Percentiles rank a stretch among this genome's conserved stretches.
Evolutionary conservation across 1,139 yeast genomes (phyloP).

Genomic region (Citeromyces hawaiiensis): DNA sequence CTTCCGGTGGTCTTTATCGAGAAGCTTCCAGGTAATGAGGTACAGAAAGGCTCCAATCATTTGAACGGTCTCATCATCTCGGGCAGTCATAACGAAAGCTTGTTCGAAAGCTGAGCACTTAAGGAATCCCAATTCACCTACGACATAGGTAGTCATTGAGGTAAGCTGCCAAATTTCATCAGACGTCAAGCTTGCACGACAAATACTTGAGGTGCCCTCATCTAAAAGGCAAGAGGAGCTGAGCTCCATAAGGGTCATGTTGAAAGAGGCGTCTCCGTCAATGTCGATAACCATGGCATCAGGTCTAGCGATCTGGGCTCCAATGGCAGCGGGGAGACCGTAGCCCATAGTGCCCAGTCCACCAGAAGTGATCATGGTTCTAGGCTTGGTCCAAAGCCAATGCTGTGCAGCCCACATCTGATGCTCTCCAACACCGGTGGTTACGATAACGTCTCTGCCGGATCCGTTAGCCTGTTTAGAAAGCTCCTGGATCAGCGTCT

Average conservation of each 20-base stretch:
- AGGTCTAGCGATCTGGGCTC: conserved; percentile 94
- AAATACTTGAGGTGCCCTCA: too few relatives aligned
- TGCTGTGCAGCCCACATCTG: conserved; percentile 99
- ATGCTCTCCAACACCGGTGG: conserved; percentile 99
- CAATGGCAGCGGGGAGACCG: conserved; percentile 96
- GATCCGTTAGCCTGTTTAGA: conserved; percentile 56
- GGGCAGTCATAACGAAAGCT: too few relatives aligned
- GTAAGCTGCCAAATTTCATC: too few relatives aligned
- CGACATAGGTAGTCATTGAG: too few relatives aligned
- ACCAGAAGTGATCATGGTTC: conserved; percentile 92
- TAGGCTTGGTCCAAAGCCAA: conserved; percentile 83
- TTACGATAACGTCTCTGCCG: conserved; percentile 69
- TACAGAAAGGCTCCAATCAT: too few relatives aligned
- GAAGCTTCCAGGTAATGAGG: too few relatives aligned
- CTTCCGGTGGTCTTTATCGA: too few relatives aligned
- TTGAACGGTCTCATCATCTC: too few relatives aligned
- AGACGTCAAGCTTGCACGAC: too few relatives aligned
- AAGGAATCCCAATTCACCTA: too few relatives aligned
- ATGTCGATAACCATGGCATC: conserved; percentile 91
- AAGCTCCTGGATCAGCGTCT: conserved; percentile 72
- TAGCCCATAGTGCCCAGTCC: conserved; percentile 98
- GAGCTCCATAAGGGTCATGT: conserved; percentile 91
- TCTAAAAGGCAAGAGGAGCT: too few relatives aligned
- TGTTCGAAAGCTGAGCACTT: too few relatives aligned
- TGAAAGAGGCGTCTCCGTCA: conserved; percentile 97